phyloP scores from a whole-genome alignment of 2,329 filamentous ascomycete species.

The Epichloe coenophiala region DNA sequence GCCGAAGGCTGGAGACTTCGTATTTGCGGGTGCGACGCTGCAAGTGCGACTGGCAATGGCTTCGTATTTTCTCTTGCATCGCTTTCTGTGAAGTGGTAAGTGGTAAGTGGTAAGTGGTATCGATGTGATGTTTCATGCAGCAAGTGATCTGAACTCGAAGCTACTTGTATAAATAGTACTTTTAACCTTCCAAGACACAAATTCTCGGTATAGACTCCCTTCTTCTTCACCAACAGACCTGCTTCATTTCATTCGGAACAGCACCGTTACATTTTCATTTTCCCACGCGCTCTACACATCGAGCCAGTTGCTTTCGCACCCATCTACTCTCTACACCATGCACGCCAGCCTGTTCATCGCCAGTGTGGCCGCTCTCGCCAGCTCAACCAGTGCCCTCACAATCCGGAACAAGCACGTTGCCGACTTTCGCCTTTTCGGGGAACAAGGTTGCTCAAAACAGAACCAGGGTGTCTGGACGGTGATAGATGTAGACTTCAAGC shows the following conservation, averaged over 20 bases:
- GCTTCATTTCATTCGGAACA: neutral
- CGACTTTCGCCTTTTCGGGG: slow-evolving; percentile 13
- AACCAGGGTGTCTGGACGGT: slow-evolving; percentile 16
- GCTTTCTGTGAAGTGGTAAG: neutral
- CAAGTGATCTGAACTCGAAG: too few species aligned
- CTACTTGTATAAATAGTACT: too few species aligned
- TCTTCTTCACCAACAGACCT: too few species aligned
- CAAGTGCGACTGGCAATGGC: slow-evolving; percentile 1
- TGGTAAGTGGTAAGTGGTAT: too few species aligned
- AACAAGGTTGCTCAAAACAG: slow-evolving; percentile 7
- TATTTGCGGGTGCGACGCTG: slow-evolving; percentile 6
- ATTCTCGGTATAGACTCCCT: too few species aligned
- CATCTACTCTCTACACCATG: neutral
- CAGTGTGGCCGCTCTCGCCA: slow-evolving; percentile 6
- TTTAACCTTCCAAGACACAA: too few species aligned
- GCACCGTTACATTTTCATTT: neutral
- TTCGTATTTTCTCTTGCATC: neutral
- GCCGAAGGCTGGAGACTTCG: neutral
- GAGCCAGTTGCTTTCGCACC: neutral
- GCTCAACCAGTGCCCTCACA: slow-evolving; percentile 6
- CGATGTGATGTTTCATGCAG: too few species aligned
- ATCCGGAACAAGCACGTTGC: slow-evolving; percentile 12
- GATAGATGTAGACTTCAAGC: slow-evolving; percentile 11
- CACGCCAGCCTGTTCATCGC: slow-evolving; percentile 8
- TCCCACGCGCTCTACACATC: neutral